These are phyloP conservation scores for Emmonsiellopsis sp. DNA, from an alignment of 2,329 filamentous ascomycete genomes.

Conservation along the genomic window DNA sequence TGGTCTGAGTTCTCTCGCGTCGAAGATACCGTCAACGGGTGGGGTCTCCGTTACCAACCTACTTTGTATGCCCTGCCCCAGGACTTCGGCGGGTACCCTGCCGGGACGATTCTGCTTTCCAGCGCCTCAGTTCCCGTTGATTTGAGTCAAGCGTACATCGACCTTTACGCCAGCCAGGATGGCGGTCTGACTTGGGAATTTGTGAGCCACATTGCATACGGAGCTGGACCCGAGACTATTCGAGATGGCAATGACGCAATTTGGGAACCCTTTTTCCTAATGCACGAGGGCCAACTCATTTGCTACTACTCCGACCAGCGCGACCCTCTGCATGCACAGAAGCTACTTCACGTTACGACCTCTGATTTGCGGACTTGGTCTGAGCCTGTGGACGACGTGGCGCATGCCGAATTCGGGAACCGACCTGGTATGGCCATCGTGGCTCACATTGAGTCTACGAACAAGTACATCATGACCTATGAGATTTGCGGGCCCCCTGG, in stretches of 20 bases:
- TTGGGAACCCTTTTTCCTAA: slow-evolving; percentile 62
- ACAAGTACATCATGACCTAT: too few relatives aligned
- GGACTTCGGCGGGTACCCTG: slow-evolving; percentile 47
- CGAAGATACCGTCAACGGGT: slow-evolving; percentile 54
- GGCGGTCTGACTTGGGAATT: slow-evolving; percentile 57
- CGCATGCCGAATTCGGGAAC: slow-evolving; percentile 46
- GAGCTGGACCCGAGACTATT: slow-evolving; percentile 49
- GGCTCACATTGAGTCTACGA: slow-evolving; percentile 21
- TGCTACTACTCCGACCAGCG: slow-evolving; percentile 66
- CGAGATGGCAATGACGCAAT: slow-evolving; percentile 58
- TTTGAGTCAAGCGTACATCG: slow-evolving; percentile 56
- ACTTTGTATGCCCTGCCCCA: slow-evolving; percentile 56
- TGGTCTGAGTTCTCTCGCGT: slow-evolving; percentile 58
- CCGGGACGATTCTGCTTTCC: slow-evolving; percentile 55
- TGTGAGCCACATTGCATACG: slow-evolving; percentile 55
- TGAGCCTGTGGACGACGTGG: slow-evolving; percentile 51
- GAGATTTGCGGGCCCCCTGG: too few relatives aligned
- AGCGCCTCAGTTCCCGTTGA: slow-evolving; percentile 48
- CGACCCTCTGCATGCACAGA: slow-evolving; percentile 57
- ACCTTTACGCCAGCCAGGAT: slow-evolving; percentile 58
- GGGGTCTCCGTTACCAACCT: slow-evolving; percentile 61
- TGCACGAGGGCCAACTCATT: slow-evolving; percentile 52
- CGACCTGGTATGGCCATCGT: slow-evolving; percentile 63
- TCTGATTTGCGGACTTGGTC: slow-evolving; percentile 54
- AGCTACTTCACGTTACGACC: slow-evolving; percentile 56